phyloP scores from a whole-genome alignment of 2,329 filamentous ascomycete species.

The Fusarium keratoplasticum region DNA sequence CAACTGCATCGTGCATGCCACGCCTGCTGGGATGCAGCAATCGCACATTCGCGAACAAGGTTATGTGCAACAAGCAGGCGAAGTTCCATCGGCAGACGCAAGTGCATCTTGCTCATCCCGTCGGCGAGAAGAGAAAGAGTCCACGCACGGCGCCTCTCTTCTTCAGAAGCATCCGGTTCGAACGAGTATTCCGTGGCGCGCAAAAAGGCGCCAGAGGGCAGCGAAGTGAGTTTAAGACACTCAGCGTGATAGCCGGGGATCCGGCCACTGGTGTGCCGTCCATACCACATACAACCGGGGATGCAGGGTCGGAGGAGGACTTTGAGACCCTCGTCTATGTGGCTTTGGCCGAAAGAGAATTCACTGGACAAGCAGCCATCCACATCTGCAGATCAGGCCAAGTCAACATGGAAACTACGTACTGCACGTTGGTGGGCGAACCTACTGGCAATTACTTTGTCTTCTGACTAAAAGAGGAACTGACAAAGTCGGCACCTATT shows the following conservation, averaged over 20 bases:
- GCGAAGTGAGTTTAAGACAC: background rate
- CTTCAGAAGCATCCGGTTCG: background rate
- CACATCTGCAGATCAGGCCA: background rate
- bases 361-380: background rate
- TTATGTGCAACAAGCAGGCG: background rate
- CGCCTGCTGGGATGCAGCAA: background rate
- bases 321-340: background rate
- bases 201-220: background rate
- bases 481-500: background rate
- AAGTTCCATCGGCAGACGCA: background rate
- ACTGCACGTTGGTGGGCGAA: background rate
- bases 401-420: background rate
- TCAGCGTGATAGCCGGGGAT: background rate
- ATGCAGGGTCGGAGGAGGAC: background rate
- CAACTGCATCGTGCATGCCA: background rate
- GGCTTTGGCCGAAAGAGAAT: background rate
- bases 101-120: background rate
- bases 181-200: background rate
- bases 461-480: background rate
- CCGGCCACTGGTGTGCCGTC: background rate
- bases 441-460: background rate
- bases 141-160: background rate
- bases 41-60: background rate
- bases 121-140: background rate
- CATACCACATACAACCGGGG: background rate